Base-by-base conservation (phyloP, 2,329 filamentous ascomycete genomes). In the Exophiala sideris region DNA sequence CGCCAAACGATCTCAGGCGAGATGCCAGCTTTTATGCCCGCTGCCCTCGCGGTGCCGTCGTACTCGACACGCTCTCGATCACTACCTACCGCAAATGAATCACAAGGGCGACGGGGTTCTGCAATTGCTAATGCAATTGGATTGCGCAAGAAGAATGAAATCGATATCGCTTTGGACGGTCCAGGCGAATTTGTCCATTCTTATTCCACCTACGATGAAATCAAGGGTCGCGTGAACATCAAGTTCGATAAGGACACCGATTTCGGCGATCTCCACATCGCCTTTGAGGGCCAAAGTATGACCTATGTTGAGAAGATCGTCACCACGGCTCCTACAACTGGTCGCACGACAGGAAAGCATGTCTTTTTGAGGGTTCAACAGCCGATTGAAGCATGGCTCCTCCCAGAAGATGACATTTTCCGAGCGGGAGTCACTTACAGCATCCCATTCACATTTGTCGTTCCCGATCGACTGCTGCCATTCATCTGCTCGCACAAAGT, bases 401-500 rank as follows among this genome's bases (percentile, higher is more conserved):
- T 84, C 53, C 83, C 84, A 0, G 72, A 74, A 33, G 76, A 81
- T 35, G 73, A 78, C 21, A 70, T 83, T 3, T 69, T 84, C 2
- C 73, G 78, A 62, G 75, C 78, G n/a, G 79, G 78, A 10, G 73
- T 72, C 56, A 74, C 71, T 9, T 86, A 86, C 67, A 74, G 68
- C 7, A 82, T 86, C 54, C 80, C 81, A 1, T 87, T 87, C 65
- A 77, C 76, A 21, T 87, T 87, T 63, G 81, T 82, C 51, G 74
- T 87, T 1, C 84, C 84, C 0, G 73, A 79, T 33, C 77, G 78
- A 14, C 70, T 87, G 3, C 76, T 87, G 0, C 82, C 82, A 5
- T 77, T 78, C 57, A 69, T 80, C 42, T 87, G 84, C 69, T 71
- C 70, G 14, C 84, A 87, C 68, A 62, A 66, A 36, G 73, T 76